Conservation (phyloP, 1,284 basidiomycete genomes). For the Stygiomarasmius scandens region DNA sequence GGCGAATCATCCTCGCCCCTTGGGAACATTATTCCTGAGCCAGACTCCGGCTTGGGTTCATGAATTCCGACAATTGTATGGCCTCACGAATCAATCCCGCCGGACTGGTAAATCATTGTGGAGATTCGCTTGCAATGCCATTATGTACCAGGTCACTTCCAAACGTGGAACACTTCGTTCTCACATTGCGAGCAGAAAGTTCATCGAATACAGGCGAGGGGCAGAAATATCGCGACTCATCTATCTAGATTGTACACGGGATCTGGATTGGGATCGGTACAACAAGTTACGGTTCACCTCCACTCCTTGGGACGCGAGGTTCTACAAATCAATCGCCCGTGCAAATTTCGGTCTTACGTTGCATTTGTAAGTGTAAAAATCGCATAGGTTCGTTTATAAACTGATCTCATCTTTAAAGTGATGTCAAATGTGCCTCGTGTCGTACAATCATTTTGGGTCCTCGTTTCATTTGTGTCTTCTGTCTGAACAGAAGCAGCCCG, state of each 20-base stretch:
- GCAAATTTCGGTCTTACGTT: not conserved
- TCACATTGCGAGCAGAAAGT: not conserved
- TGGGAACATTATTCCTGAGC: slow-evolving; percentile 4
- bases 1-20: not conserved
- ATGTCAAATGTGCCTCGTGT: not conserved
- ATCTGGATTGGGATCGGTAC: not conserved
- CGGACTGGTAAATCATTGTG: not conserved
- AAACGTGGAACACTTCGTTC: not conserved
- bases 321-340: slow-evolving; percentile 4
- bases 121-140: slow-evolving; percentile 5
- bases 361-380: not conserved
- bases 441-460: not conserved
- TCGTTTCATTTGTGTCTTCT: not conserved
- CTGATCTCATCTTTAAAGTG: not conserved
- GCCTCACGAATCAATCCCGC: not conserved
- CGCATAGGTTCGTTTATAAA: not conserved
- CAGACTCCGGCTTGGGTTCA: slow-evolving; percentile 12
- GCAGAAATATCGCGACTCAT: slow-evolving; percentile 2
- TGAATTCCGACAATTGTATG: slow-evolving; percentile 1
- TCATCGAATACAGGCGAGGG: not conserved
- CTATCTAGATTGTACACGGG: not conserved
- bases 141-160: slow-evolving; percentile 4
- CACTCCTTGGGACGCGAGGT: slow-evolving; percentile 4
- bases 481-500: not conserved
- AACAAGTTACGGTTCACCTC: not conserved